A percentile compares a stretch with the other conserved stretches of the same genome.
phyloP scores from a whole-genome alignment of 345 rosid genomes.

The Sisymbrium altissimum region DNA sequence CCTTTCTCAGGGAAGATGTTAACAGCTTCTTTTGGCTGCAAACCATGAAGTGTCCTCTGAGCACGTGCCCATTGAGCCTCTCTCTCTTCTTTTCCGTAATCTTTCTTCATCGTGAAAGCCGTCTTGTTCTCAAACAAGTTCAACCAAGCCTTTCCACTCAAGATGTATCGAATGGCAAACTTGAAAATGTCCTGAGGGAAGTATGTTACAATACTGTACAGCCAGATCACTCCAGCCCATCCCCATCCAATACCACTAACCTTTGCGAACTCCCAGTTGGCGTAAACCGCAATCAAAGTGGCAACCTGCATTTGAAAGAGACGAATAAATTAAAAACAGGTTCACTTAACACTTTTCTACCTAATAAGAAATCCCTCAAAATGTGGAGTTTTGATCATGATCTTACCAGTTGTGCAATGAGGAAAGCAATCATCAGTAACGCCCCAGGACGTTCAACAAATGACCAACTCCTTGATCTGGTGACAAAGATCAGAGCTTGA shows the following conservation, averaged over 20 bases:
- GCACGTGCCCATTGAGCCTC: conserved; percentile 93
- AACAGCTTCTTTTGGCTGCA: conserved; percentile 61
- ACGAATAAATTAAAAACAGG: not conserved
- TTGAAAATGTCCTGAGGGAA: conserved; percentile 75
- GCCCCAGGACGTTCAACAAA: conserved; percentile 81
- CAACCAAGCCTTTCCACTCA: conserved; percentile 83
- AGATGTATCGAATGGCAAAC: conserved; percentile 74
- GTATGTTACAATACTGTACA: conserved; percentile 67
- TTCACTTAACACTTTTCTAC: not conserved
- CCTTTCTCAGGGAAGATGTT: conserved; percentile 53
- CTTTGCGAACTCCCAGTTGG: conserved; percentile 77
- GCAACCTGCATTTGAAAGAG: conserved; percentile 49
- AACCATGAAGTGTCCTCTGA: conserved; percentile 82
- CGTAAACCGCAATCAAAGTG: conserved; percentile 83
- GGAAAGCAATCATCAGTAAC: conserved; percentile 58
- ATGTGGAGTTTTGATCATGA: not conserved
- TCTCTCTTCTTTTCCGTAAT: conserved; percentile 79
- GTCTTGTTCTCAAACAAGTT: conserved; percentile 82
- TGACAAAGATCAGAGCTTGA: conserved; percentile 88
- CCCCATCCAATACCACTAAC: conserved; percentile 88
- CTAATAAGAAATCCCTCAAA: not conserved
- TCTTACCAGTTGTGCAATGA: conserved; percentile 80
- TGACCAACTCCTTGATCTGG: conserved; percentile 94
- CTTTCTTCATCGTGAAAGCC: conserved; percentile 83
- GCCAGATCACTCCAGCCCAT: conserved; percentile 96